Evolutionary conservation across 163 green algal species (phyloP).

Genomic region (Scenedesmus sp.): DNA sequence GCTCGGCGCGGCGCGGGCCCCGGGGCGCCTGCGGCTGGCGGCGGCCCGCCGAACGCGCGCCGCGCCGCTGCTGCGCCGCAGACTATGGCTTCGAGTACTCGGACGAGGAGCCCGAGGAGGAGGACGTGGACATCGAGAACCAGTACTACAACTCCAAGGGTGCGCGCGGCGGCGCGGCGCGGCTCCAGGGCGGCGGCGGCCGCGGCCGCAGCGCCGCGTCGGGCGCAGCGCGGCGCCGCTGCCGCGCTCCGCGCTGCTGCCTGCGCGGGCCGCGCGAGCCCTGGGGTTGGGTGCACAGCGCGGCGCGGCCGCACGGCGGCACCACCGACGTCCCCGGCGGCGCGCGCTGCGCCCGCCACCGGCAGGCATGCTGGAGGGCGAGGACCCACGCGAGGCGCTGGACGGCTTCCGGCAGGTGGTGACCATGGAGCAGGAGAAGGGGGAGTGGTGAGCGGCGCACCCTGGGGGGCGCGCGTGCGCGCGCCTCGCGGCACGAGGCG

Average conservation of each 20-base stretch:
- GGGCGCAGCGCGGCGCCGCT: background rate
- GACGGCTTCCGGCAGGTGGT: conserved; percentile 94
- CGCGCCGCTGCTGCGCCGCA: too few species aligned
- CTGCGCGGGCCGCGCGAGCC: too few species aligned
- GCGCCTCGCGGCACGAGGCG: too few species aligned
- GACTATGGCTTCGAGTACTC: conserved; percentile 90
- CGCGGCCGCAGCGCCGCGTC: background rate
- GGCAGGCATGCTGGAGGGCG: conserved; percentile 86
- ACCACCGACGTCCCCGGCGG: background rate
- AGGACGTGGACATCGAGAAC: conserved; percentile 99
- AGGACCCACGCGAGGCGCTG: conserved; percentile 84
- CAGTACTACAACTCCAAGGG: conserved; percentile 99
- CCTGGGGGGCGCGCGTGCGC: too few species aligned
- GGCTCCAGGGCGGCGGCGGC: background rate
- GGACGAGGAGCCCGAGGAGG: conserved; percentile 95
- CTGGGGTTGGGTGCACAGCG: too few species aligned
- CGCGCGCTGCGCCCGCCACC: background rate
- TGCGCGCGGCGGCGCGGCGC: conserved; percentile 42
- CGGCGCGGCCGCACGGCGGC: too few species aligned
- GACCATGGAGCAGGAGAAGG: conserved; percentile 95
- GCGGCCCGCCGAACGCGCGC: too few species aligned
- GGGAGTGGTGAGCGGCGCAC: conserved; percentile 90
- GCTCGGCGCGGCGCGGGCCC: too few species aligned
- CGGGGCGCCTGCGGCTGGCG: too few species aligned
- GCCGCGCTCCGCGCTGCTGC: background rate